Percentiles rank a stretch among this genome's conserved stretches.
These are phyloP conservation scores for Spathaspora passalidarum DNA, from an alignment of 805 yeast genomes.

Conservation along the genomic window DNA sequence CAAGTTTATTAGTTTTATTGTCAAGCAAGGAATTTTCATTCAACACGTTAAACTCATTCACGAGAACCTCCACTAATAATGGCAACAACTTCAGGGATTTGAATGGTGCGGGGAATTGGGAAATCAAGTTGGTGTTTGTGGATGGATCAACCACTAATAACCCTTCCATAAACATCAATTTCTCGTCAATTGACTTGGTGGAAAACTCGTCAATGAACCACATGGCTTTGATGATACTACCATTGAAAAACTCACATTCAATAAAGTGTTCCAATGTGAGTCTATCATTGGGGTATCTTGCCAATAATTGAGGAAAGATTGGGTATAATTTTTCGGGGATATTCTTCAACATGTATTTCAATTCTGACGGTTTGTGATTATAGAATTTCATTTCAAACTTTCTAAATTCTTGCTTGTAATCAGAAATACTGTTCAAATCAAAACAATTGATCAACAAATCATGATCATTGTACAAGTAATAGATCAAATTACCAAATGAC, in stretches of 20 bases:
- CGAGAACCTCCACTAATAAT: conserved; percentile 51
- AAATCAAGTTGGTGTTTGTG: conserved; percentile 18
- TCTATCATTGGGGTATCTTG: conserved; percentile 56
- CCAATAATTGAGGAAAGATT: conserved; percentile 51
- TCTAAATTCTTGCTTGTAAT: conserved; percentile 55
- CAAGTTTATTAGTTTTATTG: conserved; percentile 18
- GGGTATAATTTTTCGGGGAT: conserved; percentile 57
- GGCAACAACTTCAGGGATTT: conserved; percentile 73
- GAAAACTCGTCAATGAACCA: conserved; percentile 80
- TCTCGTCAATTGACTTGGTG: conserved; percentile 67
- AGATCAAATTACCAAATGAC: conserved; percentile 76
- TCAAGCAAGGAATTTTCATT: conserved; percentile 27
- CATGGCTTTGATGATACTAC: conserved; percentile 76
- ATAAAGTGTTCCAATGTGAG: conserved; percentile 63
- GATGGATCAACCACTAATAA: conserved; percentile 36
- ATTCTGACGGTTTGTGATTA: conserved; percentile 31
- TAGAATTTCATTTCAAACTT: conserved; percentile 46
- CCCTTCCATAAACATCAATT: conserved; percentile 64
- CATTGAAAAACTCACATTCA: conserved; percentile 74
- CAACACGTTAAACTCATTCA: conserved; percentile 31
- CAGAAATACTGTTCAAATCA: conserved; percentile 51
- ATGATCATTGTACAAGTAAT: conserved; percentile 60
- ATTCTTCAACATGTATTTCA: conserved; percentile 46
- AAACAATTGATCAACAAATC: conserved; percentile 41
- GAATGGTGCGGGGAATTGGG: conserved; percentile 41